Evolutionary conservation across 345 rosid species (phyloP).

Genomic region (Raphanus raphanistrum): DNA sequence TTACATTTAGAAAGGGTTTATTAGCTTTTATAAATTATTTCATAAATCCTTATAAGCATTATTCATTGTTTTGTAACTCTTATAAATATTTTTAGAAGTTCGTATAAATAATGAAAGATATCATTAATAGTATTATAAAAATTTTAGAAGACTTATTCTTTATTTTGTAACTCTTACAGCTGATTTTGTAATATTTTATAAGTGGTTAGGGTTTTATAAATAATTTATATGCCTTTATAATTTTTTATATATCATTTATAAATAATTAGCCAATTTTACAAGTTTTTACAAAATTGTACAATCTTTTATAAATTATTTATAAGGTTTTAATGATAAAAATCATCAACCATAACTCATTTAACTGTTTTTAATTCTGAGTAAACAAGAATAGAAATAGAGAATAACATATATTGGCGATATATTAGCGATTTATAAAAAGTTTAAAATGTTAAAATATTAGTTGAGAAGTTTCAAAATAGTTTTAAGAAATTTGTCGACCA

Average conservation of each 20-base stretch:
- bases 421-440: not conserved
- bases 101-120: not conserved
- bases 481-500: not conserved
- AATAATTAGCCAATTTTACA: too few species aligned
- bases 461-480: too few species aligned
- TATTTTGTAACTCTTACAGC: not conserved
- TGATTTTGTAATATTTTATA: too few species aligned
- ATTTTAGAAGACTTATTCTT: too few species aligned
- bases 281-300: too few species aligned
- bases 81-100: not conserved
- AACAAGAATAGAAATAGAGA: too few species aligned
- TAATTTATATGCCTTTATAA: not conserved
- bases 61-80: not conserved
- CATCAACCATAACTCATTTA: not conserved
- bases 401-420: not conserved
- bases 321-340: too few species aligned
- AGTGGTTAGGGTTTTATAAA: not conserved
- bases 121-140: too few species aligned
- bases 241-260: too few species aligned
- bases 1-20: not conserved
- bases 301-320: too few species aligned
- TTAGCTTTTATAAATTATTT: not conserved
- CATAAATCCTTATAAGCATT: not conserved
- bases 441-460: too few species aligned
- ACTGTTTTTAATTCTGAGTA: not conserved